Conservation (phyloP, 2,329 filamentous ascomycete species). For the Mariannaea sp. region DNA sequence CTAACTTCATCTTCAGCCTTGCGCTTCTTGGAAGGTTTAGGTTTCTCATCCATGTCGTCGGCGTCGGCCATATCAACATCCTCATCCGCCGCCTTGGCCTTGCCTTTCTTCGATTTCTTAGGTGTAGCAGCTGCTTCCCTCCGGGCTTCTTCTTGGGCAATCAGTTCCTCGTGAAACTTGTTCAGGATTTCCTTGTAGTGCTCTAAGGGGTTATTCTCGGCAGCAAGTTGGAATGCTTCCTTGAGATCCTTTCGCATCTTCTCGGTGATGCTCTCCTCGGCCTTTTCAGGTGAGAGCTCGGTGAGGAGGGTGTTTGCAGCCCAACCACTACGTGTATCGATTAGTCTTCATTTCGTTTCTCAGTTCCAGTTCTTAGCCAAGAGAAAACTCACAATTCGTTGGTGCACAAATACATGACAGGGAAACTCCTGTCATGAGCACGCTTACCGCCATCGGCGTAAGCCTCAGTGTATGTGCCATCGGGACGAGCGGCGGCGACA, state of each 20-base stretch:
- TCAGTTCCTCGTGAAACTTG: slow-evolving; percentile 68
- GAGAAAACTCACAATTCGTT: slow-evolving; percentile 90
- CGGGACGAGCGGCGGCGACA: slow-evolving; percentile 78
- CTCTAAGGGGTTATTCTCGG: slow-evolving; percentile 75
- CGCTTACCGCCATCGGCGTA: slow-evolving; percentile 89
- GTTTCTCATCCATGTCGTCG: slow-evolving; percentile 66
- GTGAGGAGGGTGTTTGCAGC: slow-evolving; percentile 82
- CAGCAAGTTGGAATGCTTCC: slow-evolving; percentile 78
- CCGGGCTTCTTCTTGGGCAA: slow-evolving; percentile 58
- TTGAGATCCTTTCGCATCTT: slow-evolving; percentile 83
- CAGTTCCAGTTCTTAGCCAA: background rate
- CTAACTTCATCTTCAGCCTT: slow-evolving; percentile 82
- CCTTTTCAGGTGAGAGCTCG: slow-evolving; percentile 74
- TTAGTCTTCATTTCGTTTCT: slow-evolving; percentile 23
- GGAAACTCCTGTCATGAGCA: slow-evolving; percentile 81
- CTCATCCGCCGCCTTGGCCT: slow-evolving; percentile 59
- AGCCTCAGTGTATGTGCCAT: slow-evolving; percentile 86
- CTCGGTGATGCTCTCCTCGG: slow-evolving; percentile 69
- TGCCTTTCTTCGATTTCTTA: slow-evolving; percentile 51
- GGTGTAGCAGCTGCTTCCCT: slow-evolving; percentile 47
- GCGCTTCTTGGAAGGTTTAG: slow-evolving; percentile 69
- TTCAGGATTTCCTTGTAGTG: slow-evolving; percentile 83
- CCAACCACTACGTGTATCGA: slow-evolving; percentile 71
- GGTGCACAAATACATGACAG: slow-evolving; percentile 91
- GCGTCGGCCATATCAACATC: slow-evolving; percentile 66